Percentiles rank a stretch among this genome's conserved stretches.
Conservation (phyloP, 1,284 basidiomycete genomes). For the Malassezia dermatis region DNA sequence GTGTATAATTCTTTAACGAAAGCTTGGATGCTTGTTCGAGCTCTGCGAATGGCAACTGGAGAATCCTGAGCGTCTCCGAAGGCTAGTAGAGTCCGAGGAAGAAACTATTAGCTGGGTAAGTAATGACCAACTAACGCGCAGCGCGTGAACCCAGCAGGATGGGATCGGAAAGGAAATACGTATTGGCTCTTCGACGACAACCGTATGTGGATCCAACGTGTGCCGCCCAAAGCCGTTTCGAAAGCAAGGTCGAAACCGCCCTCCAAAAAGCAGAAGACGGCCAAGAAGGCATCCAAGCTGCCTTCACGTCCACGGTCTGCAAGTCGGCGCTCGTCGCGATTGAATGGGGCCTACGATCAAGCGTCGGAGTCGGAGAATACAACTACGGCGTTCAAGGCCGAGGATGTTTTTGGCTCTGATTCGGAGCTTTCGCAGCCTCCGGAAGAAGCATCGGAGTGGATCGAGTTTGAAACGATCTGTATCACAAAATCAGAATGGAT, state of each 20-base stretch:
- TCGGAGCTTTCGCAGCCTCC: constrained; percentile 41
- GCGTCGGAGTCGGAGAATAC: constrained; percentile 9
- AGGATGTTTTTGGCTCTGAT: constrained; percentile 18
- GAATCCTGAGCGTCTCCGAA: constrained; percentile 52
- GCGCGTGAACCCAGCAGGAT: constrained; percentile 72
- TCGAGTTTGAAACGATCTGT: constrained; percentile 54
- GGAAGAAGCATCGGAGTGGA: constrained; percentile 41
- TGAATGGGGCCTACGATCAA: constrained; percentile 13
- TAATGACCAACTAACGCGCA: constrained; percentile 3
- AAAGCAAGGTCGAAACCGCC: constrained; percentile 19
- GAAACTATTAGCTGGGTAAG: constrained; percentile 52
- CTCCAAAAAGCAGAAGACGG: constrained; percentile 24
- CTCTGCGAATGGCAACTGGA: constrained; percentile 54
- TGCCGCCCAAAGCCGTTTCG: constrained; percentile 34
- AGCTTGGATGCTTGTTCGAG: constrained; percentile 40
- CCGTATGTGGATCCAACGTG: constrained; percentile 72
- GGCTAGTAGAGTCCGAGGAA: constrained; percentile 51
- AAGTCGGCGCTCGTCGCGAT: constrained; percentile 42
- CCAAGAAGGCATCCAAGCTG: constrained; percentile 18
- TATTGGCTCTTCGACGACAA: constrained; percentile 82
- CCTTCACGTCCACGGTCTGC: constrained; percentile 24
- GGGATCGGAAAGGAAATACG: constrained; percentile 66
- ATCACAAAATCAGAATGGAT: constrained; percentile 60
- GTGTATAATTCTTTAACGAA: not conserved
- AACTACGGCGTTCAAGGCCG: not conserved